Evolutionary conservation across 352 stramenopile genomes (phyloP).

Genomic region (Phytopythium boreale): DNA sequence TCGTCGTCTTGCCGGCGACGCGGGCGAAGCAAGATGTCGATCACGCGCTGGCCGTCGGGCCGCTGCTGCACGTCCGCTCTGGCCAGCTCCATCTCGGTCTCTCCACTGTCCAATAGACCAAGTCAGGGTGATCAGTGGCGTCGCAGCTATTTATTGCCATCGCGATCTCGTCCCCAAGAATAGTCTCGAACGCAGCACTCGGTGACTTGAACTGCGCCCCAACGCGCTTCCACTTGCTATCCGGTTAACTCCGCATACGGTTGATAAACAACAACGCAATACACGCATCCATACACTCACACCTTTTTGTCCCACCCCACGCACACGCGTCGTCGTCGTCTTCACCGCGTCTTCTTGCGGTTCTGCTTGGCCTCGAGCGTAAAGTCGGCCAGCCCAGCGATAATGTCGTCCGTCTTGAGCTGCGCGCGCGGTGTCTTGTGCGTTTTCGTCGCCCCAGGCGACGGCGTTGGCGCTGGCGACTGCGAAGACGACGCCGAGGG

Average conservation of each 20-base stretch:
- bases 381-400: constrained; percentile 41
- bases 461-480: constrained; percentile 4
- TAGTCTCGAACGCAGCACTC: background rate
- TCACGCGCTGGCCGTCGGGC: constrained; percentile 46
- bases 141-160: too few species aligned
- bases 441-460: constrained; percentile 5
- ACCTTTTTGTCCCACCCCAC: background rate
- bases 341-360: constrained; percentile 22
- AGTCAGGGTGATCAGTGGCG: background rate
- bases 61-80: constrained; percentile 36
- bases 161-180: background rate
- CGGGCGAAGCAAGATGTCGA: constrained; percentile 50
- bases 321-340: background rate
- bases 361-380: constrained; percentile 34
- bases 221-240: background rate
- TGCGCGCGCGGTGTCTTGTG: background rate
- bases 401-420: constrained; percentile 41
- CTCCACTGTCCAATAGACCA: background rate
- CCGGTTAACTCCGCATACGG: background rate
- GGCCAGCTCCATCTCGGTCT: constrained; percentile 46
- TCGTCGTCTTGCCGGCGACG: constrained; percentile 12
- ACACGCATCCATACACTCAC: background rate
- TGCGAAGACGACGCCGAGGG: background rate
- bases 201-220: background rate
- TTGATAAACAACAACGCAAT: background rate